Base-by-base conservation (phyloP, 176 grass and related monocot species). In the Canna indica region DNA sequence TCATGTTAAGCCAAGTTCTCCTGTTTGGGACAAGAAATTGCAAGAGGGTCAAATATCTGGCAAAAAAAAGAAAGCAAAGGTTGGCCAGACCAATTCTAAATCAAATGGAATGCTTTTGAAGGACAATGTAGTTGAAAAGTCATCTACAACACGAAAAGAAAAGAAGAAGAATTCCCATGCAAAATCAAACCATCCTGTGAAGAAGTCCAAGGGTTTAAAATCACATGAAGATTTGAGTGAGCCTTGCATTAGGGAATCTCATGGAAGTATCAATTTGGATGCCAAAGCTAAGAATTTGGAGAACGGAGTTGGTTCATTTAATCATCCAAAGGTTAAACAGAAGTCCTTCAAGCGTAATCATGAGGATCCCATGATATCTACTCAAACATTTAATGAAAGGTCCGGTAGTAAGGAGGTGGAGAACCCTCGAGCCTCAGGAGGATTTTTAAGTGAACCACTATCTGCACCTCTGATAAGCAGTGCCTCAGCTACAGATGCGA, bases 131-230 rank as follows among this genome's bases (percentile, higher is more conserved):
- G 69, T 20, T 42, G 46, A 25, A 46, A 72, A 87, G 36, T 81
- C 71, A 71, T 81, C 69, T 57, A 67, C 48, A 74, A 16, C 73
- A 27, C 42, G 53, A 63, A 81, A 84, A 64, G 73, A 66, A 47
- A 84, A 84, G 41, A 79, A 70, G 54, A 84, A 83, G 83, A 16
- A 22, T 20, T 80, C 77, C 35, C 58, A 61, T 46, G 56, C 67
- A 44, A 81, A 73, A 83, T 45, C 66, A 64, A 50, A 69, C 33
- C 50, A 47, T 4, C 39, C 72, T 65, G 57, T 82, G 57, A 91
- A 87, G 81, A 84, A 84, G 76, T 15, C 79, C 39, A 91, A 79
- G 74, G 50, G 79, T 47, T 4, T 17, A 41, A 91, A 91, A 63
- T 36, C 64, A 28, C 84, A 42, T 34, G 81, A 87, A 74, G 63